Percentiles rank a stretch among this genome's conserved stretches.
Evolutionary conservation across 106 monocot species (phyloP).

Genomic region (Dendrobium catenatum): DNA sequence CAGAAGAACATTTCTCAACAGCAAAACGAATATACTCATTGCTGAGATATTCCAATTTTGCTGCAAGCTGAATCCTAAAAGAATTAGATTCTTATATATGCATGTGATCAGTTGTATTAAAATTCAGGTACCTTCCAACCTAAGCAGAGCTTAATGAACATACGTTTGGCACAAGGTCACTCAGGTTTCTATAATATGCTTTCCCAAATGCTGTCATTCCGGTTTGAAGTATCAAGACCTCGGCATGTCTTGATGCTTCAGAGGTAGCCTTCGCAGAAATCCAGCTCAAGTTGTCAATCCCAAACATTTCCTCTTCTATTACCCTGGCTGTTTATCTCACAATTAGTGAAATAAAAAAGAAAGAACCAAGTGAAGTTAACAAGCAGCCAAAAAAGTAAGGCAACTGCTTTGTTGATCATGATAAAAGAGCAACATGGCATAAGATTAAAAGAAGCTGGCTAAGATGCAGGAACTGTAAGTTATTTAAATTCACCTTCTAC

Average conservation of each 20-base stretch:
- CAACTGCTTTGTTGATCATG: not conserved
- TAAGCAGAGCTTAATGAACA: slow-evolving; percentile 7
- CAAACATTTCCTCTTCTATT: slow-evolving; percentile 89
- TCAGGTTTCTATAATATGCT: slow-evolving; percentile 57
- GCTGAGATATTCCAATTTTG: slow-evolving; percentile 68
- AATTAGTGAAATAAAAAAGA: slow-evolving; percentile 3
- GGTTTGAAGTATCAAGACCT: slow-evolving; percentile 68
- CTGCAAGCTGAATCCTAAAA: slow-evolving; percentile 48
- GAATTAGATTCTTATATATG: slow-evolving; percentile 3
- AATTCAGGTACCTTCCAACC: no score
- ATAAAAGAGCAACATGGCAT: no score
- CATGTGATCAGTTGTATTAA: not conserved
- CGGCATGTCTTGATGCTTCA: slow-evolving; percentile 49
- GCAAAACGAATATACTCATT: slow-evolving; percentile 83
- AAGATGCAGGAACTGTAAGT: not conserved
- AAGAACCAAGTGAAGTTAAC: not conserved
- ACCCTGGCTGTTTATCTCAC: slow-evolving; percentile 53
- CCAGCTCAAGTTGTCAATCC: slow-evolving; percentile 79
- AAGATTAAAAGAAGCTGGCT: not conserved
- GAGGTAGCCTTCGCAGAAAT: slow-evolving; percentile 79
- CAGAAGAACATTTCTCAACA: slow-evolving; percentile 60
- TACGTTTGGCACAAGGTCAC: slow-evolving; percentile 83
- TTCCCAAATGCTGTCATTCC: slow-evolving; percentile 93
- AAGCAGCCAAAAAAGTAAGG: not conserved
- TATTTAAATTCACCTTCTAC: not conserved